Percentiles rank a stretch among this genome's conserved stretches.
phyloP scores from a whole-genome alignment of 1,139 yeast species.

The Geotrichum candidum region DNA sequence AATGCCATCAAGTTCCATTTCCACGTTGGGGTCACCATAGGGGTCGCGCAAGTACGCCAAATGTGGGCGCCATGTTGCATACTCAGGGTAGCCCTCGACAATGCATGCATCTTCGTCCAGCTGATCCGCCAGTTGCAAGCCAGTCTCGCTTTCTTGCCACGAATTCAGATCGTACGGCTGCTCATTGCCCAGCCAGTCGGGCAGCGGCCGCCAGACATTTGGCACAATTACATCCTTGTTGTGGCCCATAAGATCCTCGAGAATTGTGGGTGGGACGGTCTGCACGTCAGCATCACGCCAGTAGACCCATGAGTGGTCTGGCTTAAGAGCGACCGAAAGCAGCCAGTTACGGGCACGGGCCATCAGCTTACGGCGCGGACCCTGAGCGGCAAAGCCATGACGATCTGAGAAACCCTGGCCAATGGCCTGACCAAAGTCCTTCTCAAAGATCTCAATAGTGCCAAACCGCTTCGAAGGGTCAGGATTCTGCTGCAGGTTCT shows the following conservation, averaged over 20 bases:
- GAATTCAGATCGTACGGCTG: constrained; percentile 89
- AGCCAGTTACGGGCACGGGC: constrained; percentile 72
- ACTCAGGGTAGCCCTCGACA: constrained; percentile 88
- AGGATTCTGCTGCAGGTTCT: constrained; percentile 45
- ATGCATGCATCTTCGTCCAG: constrained; percentile 83
- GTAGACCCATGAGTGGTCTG: constrained; percentile 69
- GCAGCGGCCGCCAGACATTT: constrained; percentile 87
- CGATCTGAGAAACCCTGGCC: constrained; percentile 82
- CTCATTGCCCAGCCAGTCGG: constrained; percentile 83
- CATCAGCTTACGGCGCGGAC: constrained; percentile 67
- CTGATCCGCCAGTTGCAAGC: constrained; percentile 66
- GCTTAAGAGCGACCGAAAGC: constrained; percentile 54
- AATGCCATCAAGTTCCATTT: constrained; percentile 83
- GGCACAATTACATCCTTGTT: constrained; percentile 70
- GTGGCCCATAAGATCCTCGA: constrained; percentile 63
- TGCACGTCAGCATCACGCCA: constrained; percentile 75
- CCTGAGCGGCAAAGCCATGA: constrained; percentile 70
- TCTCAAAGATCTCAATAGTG: constrained; percentile 50
- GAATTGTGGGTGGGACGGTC: constrained; percentile 53
- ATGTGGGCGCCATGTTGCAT: constrained; percentile 91
- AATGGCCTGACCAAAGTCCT: constrained; percentile 64
- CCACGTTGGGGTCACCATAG: constrained; percentile 78
- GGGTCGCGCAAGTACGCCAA: constrained; percentile 83
- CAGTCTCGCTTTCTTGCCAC: constrained; percentile 86
- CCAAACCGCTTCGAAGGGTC: constrained; percentile 58